phyloP scores from a whole-genome alignment of 352 stramenopile genomes.

The Phytophthora crassamura region DNA sequence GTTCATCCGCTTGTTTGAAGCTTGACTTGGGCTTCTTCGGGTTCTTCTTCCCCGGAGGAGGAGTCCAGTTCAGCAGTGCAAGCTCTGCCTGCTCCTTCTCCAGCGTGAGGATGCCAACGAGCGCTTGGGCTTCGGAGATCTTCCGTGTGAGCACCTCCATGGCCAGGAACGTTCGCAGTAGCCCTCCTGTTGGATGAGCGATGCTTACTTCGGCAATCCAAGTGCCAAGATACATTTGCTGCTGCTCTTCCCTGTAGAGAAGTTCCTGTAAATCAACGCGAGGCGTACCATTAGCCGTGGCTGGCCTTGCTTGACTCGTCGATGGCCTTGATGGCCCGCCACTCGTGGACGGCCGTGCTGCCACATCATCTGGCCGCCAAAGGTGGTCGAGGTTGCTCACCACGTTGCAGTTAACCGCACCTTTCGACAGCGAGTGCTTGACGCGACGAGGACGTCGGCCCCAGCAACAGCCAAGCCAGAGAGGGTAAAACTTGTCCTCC shows the following conservation, averaged over 20 bases:
- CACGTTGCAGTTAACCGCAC: constrained; percentile 48
- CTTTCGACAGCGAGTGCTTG: constrained; percentile 52
- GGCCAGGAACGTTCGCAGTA: constrained; percentile 75
- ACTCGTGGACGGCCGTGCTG: background rate
- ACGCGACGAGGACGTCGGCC: constrained; percentile 48
- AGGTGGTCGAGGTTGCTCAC: constrained; percentile 80
- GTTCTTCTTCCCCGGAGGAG: constrained; percentile 33
- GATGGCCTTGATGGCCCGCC: background rate
- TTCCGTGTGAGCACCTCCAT: constrained; percentile 72
- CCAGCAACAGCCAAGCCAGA: constrained; percentile 79
- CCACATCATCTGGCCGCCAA: constrained; percentile 25
- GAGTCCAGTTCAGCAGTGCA: constrained; percentile 22
- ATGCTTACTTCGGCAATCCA: constrained; percentile 91
- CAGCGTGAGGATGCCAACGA: constrained; percentile 56
- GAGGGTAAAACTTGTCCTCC: constrained; percentile 62
- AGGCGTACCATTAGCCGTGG: background rate
- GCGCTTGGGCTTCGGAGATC: constrained; percentile 62
- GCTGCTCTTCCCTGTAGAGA: constrained; percentile 16
- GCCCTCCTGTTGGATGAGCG: constrained; percentile 70
- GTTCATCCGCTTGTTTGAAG: constrained; percentile 46
- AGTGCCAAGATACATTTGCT: constrained; percentile 72
- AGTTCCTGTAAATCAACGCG: constrained; percentile 1
- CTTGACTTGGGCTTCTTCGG: constrained; percentile 39
- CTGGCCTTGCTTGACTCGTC: background rate
- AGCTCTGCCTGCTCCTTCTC: constrained; percentile 50